These are phyloP conservation scores for Entomophthora muscae DNA, from an alignment of 371 early-diverging fungal genomes.

Conservation along the genomic window DNA sequence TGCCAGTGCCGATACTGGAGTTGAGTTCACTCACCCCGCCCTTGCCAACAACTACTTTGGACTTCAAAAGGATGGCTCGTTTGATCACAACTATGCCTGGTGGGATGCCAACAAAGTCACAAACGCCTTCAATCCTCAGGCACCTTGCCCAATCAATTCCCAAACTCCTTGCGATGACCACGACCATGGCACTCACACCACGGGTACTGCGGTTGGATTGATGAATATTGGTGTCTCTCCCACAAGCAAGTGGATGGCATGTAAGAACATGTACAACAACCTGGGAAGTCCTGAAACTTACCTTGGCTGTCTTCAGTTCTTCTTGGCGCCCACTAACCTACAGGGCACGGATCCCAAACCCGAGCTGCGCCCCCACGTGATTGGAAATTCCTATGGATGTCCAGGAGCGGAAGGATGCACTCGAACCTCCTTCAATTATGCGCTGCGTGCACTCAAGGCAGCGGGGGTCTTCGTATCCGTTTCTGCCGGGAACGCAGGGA, in stretches of 20 bases:
- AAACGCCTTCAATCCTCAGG: too few relatives aligned
- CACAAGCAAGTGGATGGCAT: conserved; percentile 1
- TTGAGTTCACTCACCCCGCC: too few relatives aligned
- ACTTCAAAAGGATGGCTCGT: too few relatives aligned
- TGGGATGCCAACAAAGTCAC: too few relatives aligned
- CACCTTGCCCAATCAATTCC: conserved; percentile 1
- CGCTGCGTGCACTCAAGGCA: not conserved
- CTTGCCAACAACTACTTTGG: too few relatives aligned
- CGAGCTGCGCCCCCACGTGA: not conserved
- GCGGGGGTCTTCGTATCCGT: not conserved
- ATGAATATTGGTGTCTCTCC: conserved; percentile 1
- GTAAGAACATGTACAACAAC: too few relatives aligned
- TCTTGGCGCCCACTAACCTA: too few relatives aligned
- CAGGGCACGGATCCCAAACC: too few relatives aligned
- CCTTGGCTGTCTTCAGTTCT: too few relatives aligned
- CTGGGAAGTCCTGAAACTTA: too few relatives aligned
- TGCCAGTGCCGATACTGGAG: too few relatives aligned
- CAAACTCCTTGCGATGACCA: conserved; percentile 1
- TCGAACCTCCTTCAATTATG: not conserved
- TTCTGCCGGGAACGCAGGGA: not conserved
- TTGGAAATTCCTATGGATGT: conserved; percentile 1
- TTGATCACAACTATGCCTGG: too few relatives aligned
- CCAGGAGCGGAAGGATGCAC: not conserved
- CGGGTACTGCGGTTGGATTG: not conserved
- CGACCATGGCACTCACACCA: not conserved